Percentiles rank a stretch among this genome's conserved stretches.
These are phyloP conservation scores for Ramicandelaber brevisporus DNA, from an alignment of 192 early-diverging fungal genomes.

Conservation along the genomic window DNA sequence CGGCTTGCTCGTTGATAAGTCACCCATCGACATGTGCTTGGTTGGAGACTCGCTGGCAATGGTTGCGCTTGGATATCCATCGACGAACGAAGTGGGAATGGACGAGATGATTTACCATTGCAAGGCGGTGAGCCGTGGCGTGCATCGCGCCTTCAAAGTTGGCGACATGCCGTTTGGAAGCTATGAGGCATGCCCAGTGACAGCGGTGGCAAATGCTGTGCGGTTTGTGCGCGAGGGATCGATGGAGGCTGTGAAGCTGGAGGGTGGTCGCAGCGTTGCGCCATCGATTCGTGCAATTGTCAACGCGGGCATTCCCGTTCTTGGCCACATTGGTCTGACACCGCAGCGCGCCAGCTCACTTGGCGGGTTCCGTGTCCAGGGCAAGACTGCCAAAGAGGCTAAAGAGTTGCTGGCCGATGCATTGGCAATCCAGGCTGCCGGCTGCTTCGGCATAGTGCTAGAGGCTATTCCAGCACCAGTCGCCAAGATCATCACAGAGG, in stretches of 20 bases:
- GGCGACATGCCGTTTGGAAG: conserved; percentile 83
- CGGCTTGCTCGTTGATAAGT: conserved; percentile 50
- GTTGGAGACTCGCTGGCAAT: conserved; percentile 94
- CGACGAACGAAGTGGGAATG: conserved; percentile 63
- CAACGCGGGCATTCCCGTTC: conserved; percentile 70
- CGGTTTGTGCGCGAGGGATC: conserved; percentile 74
- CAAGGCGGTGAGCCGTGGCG: conserved; percentile 63
- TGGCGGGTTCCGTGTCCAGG: conserved; percentile 82
- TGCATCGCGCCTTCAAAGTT: conserved; percentile 49
- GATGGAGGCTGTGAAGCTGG: conserved; percentile 86
- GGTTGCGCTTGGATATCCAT: conserved; percentile 78
- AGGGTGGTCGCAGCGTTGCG: conserved; percentile 73
- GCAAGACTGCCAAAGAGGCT: conserved; percentile 58
- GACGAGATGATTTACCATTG: conserved; percentile 96
- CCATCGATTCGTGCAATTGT: conserved; percentile 52
- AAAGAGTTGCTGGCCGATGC: conserved; percentile 60
- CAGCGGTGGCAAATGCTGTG: conserved; percentile 54
- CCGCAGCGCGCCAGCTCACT: conserved; percentile 71
- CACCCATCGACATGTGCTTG: conserved; percentile 64
- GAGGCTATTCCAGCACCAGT: conserved; percentile 84
- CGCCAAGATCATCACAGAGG: conserved; percentile 55
- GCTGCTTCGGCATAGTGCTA: conserved; percentile 71
- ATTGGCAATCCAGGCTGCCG: conserved; percentile 66
- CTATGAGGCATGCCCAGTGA: conserved; percentile 50
- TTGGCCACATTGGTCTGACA: conserved; percentile 87